phyloP scores from a whole-genome alignment of 2,329 filamentous ascomycete species.

The Aspergillus clavatus region DNA sequence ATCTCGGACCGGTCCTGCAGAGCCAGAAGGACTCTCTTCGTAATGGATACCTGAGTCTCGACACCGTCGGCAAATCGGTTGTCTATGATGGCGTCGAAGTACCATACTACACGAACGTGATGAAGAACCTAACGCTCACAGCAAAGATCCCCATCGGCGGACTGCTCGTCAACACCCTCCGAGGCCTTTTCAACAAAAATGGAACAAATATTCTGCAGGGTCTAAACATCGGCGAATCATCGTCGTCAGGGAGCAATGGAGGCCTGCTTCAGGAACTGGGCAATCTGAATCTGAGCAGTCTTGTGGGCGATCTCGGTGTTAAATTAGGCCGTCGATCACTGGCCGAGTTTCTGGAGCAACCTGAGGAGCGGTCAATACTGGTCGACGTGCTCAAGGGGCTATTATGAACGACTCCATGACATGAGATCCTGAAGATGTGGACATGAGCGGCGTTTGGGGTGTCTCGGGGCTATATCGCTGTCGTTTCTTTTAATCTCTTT shows the following conservation, averaged over 20 bases:
- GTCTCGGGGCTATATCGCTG: too few relatives aligned
- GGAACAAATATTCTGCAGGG: slow-evolving; percentile 11
- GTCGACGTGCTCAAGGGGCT: background rate
- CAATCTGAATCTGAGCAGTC: slow-evolving; percentile 12
- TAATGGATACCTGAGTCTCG: slow-evolving; percentile 25
- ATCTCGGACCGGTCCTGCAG: slow-evolving; percentile 23
- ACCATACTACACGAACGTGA: slow-evolving; percentile 33
- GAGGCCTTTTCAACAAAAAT: slow-evolving; percentile 14
- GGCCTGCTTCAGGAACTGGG: slow-evolving; percentile 1
- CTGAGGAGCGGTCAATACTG: background rate
- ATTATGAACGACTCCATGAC: background rate
- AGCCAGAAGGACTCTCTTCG: slow-evolving; percentile 22
- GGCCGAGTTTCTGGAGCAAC: background rate
- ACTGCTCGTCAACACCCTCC: slow-evolving; percentile 29
- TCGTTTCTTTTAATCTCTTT: background rate
- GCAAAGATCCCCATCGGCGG: slow-evolving; percentile 25
- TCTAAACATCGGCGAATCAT: slow-evolving; percentile 8
- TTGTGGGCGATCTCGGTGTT: background rate
- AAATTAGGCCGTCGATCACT: background rate
- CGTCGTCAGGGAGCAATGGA: background rate
- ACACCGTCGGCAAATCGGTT: slow-evolving; percentile 25
- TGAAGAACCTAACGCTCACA: slow-evolving; percentile 27
- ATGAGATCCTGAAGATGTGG: background rate
- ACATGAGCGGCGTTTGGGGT: background rate
- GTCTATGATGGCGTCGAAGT: slow-evolving; percentile 28